Percentiles rank a stretch among this genome's conserved stretches.
These are phyloP conservation scores for Aspergillus pseudoterreus DNA, from an alignment of 2,329 filamentous ascomycete genomes.

Conservation along the genomic window DNA sequence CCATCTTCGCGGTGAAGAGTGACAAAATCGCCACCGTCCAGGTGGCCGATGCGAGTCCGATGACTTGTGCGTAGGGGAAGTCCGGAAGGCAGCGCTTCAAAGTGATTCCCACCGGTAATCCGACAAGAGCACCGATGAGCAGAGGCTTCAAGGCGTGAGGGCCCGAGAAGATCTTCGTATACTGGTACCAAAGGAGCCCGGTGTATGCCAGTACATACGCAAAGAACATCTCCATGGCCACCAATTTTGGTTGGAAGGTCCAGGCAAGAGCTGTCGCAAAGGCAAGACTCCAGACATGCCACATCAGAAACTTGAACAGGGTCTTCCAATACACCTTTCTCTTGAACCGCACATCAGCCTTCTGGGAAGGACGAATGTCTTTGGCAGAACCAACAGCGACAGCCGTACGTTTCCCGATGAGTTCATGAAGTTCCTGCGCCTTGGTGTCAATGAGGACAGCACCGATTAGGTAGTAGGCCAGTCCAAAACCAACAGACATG, in stretches of 20 bases:
- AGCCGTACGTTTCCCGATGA: slow-evolving; percentile 41
- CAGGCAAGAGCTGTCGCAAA: slow-evolving; percentile 51
- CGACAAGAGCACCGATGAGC: slow-evolving; percentile 43
- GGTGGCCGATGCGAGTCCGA: slow-evolving; percentile 48
- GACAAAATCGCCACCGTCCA: slow-evolving; percentile 52
- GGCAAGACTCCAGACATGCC: slow-evolving; percentile 52
- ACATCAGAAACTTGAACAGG: slow-evolving; percentile 47
- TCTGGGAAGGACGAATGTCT: slow-evolving; percentile 44
- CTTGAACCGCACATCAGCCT: slow-evolving; percentile 44
- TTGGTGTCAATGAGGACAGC: slow-evolving; percentile 56
- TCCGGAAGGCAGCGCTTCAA: slow-evolving; percentile 37
- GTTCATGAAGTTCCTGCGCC: slow-evolving; percentile 48
- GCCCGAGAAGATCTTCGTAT: slow-evolving; percentile 52
- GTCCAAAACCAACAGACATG: slow-evolving; percentile 52
- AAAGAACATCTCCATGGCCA: slow-evolving; percentile 49
- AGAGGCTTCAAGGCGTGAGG: slow-evolving; percentile 48
- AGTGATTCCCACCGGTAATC: slow-evolving; percentile 46
- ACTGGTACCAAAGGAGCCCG: slow-evolving; percentile 53
- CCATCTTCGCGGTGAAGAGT: slow-evolving; percentile 47
- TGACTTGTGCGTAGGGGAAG: slow-evolving; percentile 46
- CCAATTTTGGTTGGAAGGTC: slow-evolving; percentile 44
- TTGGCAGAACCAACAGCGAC: slow-evolving; percentile 39
- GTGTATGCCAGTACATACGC: slow-evolving; percentile 49
- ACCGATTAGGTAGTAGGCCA: slow-evolving; percentile 56
- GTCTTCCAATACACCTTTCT: slow-evolving; percentile 51